Evolutionary conservation across 441 rosid species (phyloP).

Genomic region (Brassica balearica): DNA sequence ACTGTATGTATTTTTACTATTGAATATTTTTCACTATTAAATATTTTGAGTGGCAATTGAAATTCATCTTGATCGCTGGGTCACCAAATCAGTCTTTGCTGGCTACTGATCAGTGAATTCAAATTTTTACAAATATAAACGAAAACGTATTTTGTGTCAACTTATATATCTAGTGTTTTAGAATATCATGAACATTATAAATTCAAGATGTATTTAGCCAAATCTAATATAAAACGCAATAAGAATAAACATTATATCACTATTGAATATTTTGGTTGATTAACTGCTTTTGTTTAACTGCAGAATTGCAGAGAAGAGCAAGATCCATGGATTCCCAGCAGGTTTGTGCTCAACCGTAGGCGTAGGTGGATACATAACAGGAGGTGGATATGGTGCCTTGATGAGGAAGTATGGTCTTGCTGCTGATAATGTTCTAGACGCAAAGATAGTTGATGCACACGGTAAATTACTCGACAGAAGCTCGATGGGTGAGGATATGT

Average conservation of each 20-base stretch:
- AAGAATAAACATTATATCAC: not conserved
- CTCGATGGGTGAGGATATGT: slow-evolving; percentile 69
- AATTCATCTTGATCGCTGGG: no score
- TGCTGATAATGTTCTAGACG: slow-evolving; percentile 63
- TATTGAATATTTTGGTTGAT: not conserved
- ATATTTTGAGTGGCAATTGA: no score
- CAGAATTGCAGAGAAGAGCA: slow-evolving; percentile 53
- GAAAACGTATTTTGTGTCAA: no score
- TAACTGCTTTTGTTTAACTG: not conserved
- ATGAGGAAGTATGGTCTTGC: slow-evolving; percentile 62
- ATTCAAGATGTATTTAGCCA: not conserved
- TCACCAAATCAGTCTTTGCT: no score
- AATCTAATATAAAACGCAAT: not conserved
- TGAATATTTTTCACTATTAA: no score
- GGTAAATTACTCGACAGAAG: slow-evolving; percentile 53
- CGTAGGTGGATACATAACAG: slow-evolving; percentile 67
- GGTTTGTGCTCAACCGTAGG: slow-evolving; percentile 67
- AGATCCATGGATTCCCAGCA: slow-evolving; percentile 62
- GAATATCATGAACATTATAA: not conserved
- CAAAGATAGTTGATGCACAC: slow-evolving; percentile 57
- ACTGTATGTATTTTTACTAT: no score
- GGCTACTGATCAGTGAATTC: no score
- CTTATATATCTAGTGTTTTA: no score
- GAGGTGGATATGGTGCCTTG: slow-evolving; percentile 66
- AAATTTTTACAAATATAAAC: no score